phyloP scores from a whole-genome alignment of 1,284 basidiomycete species.

The Trametes versicolor region DNA sequence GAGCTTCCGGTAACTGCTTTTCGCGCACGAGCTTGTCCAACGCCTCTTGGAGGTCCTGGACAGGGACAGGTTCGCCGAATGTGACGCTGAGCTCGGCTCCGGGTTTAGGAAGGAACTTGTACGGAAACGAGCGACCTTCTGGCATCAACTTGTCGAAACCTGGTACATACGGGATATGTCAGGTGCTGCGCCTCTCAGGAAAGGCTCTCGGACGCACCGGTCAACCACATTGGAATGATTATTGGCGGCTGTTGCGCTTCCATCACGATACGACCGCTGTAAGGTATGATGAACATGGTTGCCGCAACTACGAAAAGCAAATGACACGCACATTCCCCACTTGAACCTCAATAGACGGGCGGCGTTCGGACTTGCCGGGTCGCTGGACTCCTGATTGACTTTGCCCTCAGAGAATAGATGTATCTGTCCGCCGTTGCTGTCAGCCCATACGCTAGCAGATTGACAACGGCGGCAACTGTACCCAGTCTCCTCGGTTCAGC shows the following conservation, averaged over 20 bases:
- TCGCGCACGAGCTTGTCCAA: conserved; percentile 36
- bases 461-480: not conserved
- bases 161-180: conserved; percentile 37
- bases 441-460: not conserved
- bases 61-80: conserved; percentile 73
- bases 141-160: conserved; percentile 94
- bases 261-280: conserved; percentile 86
- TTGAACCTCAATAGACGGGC: conserved; percentile 84
- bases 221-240: conserved; percentile 96
- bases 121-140: conserved; percentile 77
- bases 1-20: conserved; percentile 23
- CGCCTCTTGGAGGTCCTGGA: conserved; percentile 50
- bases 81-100: conserved; percentile 73
- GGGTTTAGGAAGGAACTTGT: conserved; percentile 74
- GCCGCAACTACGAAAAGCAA: not conserved
- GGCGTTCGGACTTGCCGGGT: conserved; percentile 51
- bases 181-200: not conserved
- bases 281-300: conserved; percentile 10
- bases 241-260: conserved; percentile 76
- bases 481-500: conserved; percentile 85
- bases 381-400: conserved; percentile 74
- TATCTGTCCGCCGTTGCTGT: conserved; percentile 58
- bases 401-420: conserved; percentile 96
- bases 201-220: conserved; percentile 56
- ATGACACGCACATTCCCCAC: conserved; percentile 89